These are phyloP conservation scores for Crucihimalaya himalaica DNA, from an alignment of 345 rosid genomes.

Conservation along the genomic window DNA sequence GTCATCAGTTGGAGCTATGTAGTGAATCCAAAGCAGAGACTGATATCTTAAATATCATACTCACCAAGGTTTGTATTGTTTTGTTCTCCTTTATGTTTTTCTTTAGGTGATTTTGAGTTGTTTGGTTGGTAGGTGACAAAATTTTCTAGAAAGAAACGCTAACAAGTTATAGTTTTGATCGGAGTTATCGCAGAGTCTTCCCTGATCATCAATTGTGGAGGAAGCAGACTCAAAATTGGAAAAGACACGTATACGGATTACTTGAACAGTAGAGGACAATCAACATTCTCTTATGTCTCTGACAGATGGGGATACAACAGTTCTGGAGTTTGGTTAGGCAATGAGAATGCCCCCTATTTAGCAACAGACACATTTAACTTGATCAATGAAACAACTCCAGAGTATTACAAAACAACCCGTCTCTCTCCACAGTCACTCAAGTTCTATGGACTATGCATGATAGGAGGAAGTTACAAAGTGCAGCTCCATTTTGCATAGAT, in stretches of 20 bases:
- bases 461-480: slow-evolving; percentile 57
- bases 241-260: slow-evolving; percentile 57
- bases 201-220: slow-evolving; percentile 83
- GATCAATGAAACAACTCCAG: slow-evolving; percentile 40
- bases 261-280: slow-evolving; percentile 36
- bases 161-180: too few species aligned
- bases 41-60: too few species aligned
- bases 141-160: not conserved
- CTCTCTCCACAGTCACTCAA: slow-evolving; percentile 72
- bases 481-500: slow-evolving; percentile 89
- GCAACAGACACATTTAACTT: slow-evolving; percentile 41
- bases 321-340: slow-evolving; percentile 53
- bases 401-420: slow-evolving; percentile 63
- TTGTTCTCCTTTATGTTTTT: too few species aligned
- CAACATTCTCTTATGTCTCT: slow-evolving; percentile 40
- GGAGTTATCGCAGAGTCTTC: slow-evolving; percentile 61
- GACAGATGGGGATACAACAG: slow-evolving; percentile 78
- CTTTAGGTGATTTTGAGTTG: too few species aligned
- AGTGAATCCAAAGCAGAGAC: too few species aligned
- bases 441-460: slow-evolving; percentile 81
- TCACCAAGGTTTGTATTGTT: too few species aligned
- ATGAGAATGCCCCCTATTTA: not conserved
- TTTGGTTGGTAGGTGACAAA: too few species aligned
- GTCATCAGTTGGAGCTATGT: too few species aligned
- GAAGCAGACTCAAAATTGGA: slow-evolving; percentile 24